Percentiles rank a stretch among this genome's conserved stretches.
phyloP scores from a whole-genome alignment of 495 filamentous ascomycete genomes.

The Penicillium macrosclerotiorum region DNA sequence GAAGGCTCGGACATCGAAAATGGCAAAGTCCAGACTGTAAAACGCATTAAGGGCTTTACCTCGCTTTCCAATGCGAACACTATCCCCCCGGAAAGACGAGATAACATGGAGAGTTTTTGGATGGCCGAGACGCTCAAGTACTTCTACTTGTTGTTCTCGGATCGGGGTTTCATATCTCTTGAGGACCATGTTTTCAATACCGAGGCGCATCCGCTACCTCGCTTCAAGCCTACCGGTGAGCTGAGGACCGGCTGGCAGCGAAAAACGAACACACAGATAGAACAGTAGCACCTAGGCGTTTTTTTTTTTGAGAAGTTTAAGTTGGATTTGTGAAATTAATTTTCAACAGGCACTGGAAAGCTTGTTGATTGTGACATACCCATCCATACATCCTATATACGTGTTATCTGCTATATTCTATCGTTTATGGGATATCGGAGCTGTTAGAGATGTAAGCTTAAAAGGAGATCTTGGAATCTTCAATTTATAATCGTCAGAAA shows the following conservation, averaged over 20 bases:
- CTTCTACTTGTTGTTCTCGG: slow-evolving; percentile 91
- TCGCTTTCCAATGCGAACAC: slow-evolving; percentile 73
- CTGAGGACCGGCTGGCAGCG: slow-evolving; percentile 88
- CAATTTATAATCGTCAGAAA: no score
- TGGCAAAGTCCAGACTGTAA: neutral
- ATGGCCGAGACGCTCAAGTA: slow-evolving; percentile 98
- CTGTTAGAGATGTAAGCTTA: no score
- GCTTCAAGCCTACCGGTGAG: slow-evolving; percentile 74
- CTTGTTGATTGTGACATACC: neutral
- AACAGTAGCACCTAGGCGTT: slow-evolving; percentile 3
- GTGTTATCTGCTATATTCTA: neutral
- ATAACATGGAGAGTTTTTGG: slow-evolving; percentile 97
- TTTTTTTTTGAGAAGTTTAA: neutral
- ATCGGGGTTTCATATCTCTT: slow-evolving; percentile 76
- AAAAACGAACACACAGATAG: slow-evolving; percentile 45
- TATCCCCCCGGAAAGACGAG: slow-evolving; percentile 59
- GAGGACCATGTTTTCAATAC: slow-evolving; percentile 91
- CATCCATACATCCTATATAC: no score
- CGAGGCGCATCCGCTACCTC: slow-evolving; percentile 87
- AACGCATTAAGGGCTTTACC: slow-evolving; percentile 63
- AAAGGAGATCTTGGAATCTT: no score
- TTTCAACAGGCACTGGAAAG: neutral
- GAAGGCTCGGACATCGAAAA: slow-evolving; percentile 11
- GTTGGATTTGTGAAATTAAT: neutral
- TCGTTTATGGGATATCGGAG: no score